These are phyloP conservation scores for Leccinum subrobustum DNA, from an alignment of 1,284 basidiomycete species.

Conservation along the genomic window DNA sequence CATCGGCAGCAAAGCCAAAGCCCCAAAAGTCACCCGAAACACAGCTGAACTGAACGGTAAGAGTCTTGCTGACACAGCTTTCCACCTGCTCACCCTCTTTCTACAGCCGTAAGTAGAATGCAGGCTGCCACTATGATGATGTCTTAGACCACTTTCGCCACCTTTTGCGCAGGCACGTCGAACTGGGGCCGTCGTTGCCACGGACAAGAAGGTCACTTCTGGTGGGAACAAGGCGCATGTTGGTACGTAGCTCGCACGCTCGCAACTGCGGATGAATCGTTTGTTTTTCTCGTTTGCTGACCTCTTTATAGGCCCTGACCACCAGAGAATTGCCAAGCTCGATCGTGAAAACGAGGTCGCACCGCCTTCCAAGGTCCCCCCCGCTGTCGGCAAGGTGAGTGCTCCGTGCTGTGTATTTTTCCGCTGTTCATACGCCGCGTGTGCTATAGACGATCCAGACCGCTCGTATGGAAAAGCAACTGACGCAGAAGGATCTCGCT, in stretches of 20 bases:
- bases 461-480: constrained; percentile 73
- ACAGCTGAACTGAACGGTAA: constrained; percentile 71
- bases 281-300: not conserved
- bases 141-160: not conserved
- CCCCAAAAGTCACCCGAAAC: constrained; percentile 69
- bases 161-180: constrained; percentile 56
- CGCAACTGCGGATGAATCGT: not conserved
- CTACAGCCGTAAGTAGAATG: constrained; percentile 48
- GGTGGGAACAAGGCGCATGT: constrained; percentile 73
- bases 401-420: not conserved
- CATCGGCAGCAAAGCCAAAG: constrained; percentile 73
- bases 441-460: constrained; percentile 74
- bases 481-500: constrained; percentile 94
- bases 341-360: constrained; percentile 97
- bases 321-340: constrained; percentile 91
- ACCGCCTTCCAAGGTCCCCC: constrained; percentile 83
- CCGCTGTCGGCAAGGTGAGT: constrained; percentile 78
- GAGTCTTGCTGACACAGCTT: not conserved
- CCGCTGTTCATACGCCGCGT: constrained; percentile 1
- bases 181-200: constrained; percentile 68
- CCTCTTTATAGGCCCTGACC: constrained; percentile 71
- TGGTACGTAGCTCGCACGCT: constrained; percentile 43
- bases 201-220: constrained; percentile 71
- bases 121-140: not conserved
- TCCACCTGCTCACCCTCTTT: constrained; percentile 9